Base-by-base conservation (phyloP, 129 eudicot species). In the Artemisia annua region DNA sequence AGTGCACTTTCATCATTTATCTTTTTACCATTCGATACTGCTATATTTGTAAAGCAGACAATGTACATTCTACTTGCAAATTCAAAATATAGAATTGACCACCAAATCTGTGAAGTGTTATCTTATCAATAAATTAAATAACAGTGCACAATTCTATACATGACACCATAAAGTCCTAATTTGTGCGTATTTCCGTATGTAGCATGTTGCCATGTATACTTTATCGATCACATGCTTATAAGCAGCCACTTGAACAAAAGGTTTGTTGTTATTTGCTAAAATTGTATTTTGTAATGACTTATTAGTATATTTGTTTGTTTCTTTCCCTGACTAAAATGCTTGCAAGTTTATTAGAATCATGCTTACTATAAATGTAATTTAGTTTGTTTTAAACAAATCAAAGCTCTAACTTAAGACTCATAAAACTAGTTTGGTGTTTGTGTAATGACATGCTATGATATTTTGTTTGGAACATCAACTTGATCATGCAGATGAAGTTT, bases 191-290 rank as follows among this genome's bases (percentile, higher is more conserved):
- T 43, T 72, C 46, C 13, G 46, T 44, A 24, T 11, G 56, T 3
- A 14, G 5, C 16, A 51, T 53, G 58, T 7, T 35, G 20, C 66
- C 39, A 56, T 55, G 66, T 55, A 12, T 32, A 70, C 39, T 19
- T 51, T 55, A 43, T 63, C 35, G 48, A 35, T 74, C 46, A 3
- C 72, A 52, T 35, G 66, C 56, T 19, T 65, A n/a, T 65, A 49
- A 49, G 70, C 63, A 51, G 48, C 46, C 22, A 54, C 79, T 53
- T 61, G 56, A 53, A 54, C 57, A 17, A 43, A 53, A 20, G 54
- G 46, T 15, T 61, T 59, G 59, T 48, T 20, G 14, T 59, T 59
- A 43, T 44, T 20, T 63, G 63, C 63, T 74, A 30, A 18, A 74
- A 63, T 55, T 63, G 64, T 63, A 52, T 14, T 6, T 64, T 48